phyloP scores from a whole-genome alignment of 2,329 filamentous ascomycete species.

The Lizonia empirigonia region DNA sequence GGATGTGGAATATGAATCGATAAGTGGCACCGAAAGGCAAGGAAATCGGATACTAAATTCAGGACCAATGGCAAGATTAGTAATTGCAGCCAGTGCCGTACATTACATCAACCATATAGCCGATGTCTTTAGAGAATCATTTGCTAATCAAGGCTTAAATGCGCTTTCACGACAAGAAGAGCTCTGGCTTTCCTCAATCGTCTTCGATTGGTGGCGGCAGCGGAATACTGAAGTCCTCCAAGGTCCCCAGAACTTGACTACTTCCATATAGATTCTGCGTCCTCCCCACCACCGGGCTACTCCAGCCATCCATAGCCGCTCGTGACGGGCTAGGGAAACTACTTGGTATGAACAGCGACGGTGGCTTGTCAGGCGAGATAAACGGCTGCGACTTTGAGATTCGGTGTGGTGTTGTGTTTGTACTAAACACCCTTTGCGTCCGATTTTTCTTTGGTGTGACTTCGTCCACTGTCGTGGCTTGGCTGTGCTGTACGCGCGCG shows the following conservation, averaged over 20 bases:
- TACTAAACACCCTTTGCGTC: conserved; percentile 18
- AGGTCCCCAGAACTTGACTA: conserved; percentile 27
- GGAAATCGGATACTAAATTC: too few relatives aligned
- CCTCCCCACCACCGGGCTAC: conserved; percentile 29
- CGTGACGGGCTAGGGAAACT: conserved; percentile 42
- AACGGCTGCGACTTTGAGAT: conserved; percentile 25
- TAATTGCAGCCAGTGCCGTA: too few relatives aligned
- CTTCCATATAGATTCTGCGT: conserved; percentile 18
- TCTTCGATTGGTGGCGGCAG: conserved; percentile 31
- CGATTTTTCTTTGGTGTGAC: conserved; percentile 28
- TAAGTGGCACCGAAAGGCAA: too few relatives aligned
- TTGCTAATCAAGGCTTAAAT: too few relatives aligned
- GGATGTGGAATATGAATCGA: background rate
- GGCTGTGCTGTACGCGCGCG: conserved; percentile 23
- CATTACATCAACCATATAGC: too few relatives aligned
- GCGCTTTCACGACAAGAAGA: too few relatives aligned
- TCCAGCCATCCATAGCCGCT: conserved; percentile 27
- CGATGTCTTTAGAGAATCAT: too few relatives aligned
- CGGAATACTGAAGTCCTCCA: conserved; percentile 45
- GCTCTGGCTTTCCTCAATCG: too few relatives aligned
- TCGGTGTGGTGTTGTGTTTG: conserved; percentile 32
- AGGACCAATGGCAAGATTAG: too few relatives aligned
- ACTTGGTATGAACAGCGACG: conserved; percentile 41
- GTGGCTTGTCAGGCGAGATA: conserved; percentile 34
- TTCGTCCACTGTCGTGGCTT: conserved; percentile 44